Base-by-base conservation (phyloP, 2,329 filamentous ascomycete genomes). In the Fusarium lyarnte region DNA sequence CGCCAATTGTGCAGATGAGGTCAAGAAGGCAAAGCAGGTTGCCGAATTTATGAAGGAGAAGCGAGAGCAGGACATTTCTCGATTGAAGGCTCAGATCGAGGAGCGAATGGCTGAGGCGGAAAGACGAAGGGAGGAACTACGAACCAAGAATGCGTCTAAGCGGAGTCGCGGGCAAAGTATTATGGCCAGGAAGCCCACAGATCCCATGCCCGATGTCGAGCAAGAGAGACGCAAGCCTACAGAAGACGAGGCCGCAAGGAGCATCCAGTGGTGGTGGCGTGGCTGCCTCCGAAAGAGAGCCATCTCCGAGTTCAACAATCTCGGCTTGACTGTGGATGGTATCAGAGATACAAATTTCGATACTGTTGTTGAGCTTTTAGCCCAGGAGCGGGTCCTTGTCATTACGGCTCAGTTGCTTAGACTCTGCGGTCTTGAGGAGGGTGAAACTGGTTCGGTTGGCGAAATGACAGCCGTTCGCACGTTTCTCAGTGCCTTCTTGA, bases 41-140 rank as follows among this genome's bases (percentile, higher is more conserved):
- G 93, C 93, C 19, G 93, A 94, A 80, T 91, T 88, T 64, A 94
- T 93, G 85, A 94, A 94, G 81, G 92, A 93, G 82, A 92, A 92
- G 80, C 90, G 93, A 71, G 91, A 94, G 78, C 90, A 91, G 63
- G 92, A 95, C 72, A 88, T 93, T 63, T 87, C 87, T 74, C 90
- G 90, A 77, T 86, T 93, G 79, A 89, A 90, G 70, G 82, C 88
- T 55, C 92, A 94, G 79, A 94, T 95, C 87, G 92, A 95, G 79
- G 93, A 94, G 83, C 90, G 92, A 71, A 87, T 94, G 76, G 92
- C 92, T 36, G 93, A 95, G 78, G 93, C 92, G 0, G 92, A 95
- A 80, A 88, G 85, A 79, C 87, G 93, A 76, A 86, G 93, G 66
- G 88, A 91, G 78, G 88, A 92, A 82, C 81, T 92, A 69, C 84